Evolutionary conservation across 352 stramenopile species (phyloP).

Genomic region (Globisporangium parvum): DNA sequence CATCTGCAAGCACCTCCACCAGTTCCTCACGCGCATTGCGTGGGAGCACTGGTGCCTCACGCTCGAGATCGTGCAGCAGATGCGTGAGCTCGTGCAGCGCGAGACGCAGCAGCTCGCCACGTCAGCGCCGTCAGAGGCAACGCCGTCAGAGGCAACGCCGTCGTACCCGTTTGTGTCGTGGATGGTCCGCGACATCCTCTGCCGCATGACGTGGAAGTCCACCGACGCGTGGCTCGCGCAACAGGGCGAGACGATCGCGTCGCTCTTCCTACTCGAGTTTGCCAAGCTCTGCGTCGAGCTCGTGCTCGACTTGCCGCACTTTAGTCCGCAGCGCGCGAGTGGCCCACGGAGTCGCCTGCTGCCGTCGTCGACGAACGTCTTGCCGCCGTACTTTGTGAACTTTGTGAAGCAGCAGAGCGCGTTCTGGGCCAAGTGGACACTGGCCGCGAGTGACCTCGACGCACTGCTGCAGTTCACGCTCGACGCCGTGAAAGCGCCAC

Average conservation of each 20-base stretch:
- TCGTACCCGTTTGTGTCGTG: constrained; percentile 80
- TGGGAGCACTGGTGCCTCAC: constrained; percentile 85
- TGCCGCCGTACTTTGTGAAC: constrained; percentile 83
- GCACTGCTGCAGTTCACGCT: constrained; percentile 49
- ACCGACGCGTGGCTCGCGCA: constrained; percentile 60
- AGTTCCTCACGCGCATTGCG: constrained; percentile 70
- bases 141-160: constrained; percentile 17
- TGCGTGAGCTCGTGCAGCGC: constrained; percentile 63
- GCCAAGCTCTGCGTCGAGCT: constrained; percentile 73
- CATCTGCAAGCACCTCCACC: constrained; percentile 77
- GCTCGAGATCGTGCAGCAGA: constrained; percentile 78
- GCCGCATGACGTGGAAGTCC: constrained; percentile 70
- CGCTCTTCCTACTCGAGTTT: constrained; percentile 64
- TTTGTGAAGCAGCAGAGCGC: constrained; percentile 76
- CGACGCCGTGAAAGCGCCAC: constrained; percentile 52
- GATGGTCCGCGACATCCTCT: constrained; percentile 78
- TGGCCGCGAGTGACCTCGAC: constrained; percentile 49
- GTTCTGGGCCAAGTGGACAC: constrained; percentile 75
- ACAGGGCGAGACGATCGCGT: constrained; percentile 53
- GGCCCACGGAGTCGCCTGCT: constrained; percentile 25
- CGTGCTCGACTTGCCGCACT: constrained; percentile 72
- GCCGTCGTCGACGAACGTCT: constrained; percentile 51
- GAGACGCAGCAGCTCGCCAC: constrained; percentile 53
- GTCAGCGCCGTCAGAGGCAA: constrained; percentile 19
- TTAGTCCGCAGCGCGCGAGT: constrained; percentile 29